Percentiles rank a stretch among this genome's conserved stretches.
Evolutionary conservation across 2,329 filamentous ascomycete species (phyloP).

Genomic region (Ascochyta pisi): DNA sequence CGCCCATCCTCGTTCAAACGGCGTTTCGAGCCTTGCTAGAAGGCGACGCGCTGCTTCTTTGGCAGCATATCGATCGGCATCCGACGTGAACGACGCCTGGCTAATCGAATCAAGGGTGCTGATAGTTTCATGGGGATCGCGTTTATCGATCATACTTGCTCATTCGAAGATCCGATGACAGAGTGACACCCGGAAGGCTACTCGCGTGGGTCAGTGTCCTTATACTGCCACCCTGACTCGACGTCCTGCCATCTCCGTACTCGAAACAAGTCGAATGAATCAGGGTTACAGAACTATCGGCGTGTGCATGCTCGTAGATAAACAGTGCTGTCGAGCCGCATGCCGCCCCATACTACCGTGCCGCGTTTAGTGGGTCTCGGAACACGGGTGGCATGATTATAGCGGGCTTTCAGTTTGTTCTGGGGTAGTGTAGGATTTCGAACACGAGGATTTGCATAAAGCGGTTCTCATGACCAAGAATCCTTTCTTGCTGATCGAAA

Average conservation of each 20-base stretch:
- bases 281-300: not conserved
- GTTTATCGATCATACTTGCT: not conserved
- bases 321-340: not conserved
- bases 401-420: not conserved
- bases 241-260: not conserved
- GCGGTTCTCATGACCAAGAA: no score
- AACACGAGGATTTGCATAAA: no score
- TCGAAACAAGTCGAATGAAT: not conserved
- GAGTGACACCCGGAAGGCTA: no score
- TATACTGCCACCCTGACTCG: not conserved
- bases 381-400: not conserved
- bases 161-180: no score
- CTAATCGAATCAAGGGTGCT: constrained; percentile 1
- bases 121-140: not conserved
- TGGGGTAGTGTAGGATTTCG: not conserved
- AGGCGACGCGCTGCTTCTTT: constrained; percentile 19
- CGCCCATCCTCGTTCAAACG: constrained; percentile 11
- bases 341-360: not conserved
- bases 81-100: not conserved
- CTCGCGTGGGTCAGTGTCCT: not conserved
- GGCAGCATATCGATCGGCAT: constrained; percentile 11
- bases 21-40: constrained; percentile 11
- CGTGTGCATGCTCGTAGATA: not conserved
- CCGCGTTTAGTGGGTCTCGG: not conserved
- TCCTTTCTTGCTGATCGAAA: no score